Conservation (phyloP, 805 yeast genomes). For the Kodamaea restingae region DNA sequence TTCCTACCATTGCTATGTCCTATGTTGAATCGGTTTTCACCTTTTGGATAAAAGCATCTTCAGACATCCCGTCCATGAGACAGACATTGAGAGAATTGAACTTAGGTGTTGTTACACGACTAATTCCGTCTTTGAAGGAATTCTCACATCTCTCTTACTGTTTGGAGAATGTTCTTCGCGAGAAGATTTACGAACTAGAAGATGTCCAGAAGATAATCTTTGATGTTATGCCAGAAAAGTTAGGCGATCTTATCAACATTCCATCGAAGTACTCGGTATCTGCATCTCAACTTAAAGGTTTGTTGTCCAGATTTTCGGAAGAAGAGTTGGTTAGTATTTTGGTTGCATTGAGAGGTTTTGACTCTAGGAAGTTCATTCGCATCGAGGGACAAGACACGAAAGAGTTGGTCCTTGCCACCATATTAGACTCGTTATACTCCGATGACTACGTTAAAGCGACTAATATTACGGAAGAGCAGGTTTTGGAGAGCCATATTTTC, state of each 20-base stretch:
- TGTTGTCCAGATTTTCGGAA: conserved; percentile 5
- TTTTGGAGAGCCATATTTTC: not conserved
- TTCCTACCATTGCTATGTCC: not conserved
- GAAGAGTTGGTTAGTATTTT: conserved; percentile 1
- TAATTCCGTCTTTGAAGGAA: not conserved
- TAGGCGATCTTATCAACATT: conserved; percentile 7
- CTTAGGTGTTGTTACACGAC: not conserved
- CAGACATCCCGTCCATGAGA: not conserved
- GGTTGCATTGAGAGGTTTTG: not conserved
- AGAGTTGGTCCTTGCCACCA: not conserved
- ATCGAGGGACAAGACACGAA: not conserved
- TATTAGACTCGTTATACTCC: not conserved
- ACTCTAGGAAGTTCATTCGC: not conserved
- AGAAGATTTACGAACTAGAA: not conserved
- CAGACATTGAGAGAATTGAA: not conserved
- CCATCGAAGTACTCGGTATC: conserved; percentile 11
- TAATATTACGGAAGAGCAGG: conserved; percentile 1
- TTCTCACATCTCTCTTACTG: not conserved
- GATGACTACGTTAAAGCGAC: not conserved
- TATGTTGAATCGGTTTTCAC: not conserved
- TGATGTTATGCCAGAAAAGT: not conserved
- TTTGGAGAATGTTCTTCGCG: not conserved
- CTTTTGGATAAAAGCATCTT: not conserved
- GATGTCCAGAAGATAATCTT: not conserved
- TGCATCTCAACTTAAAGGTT: conserved; percentile 2